A percentile compares a stretch with the other conserved stretches of the same genome.
Conservation (phyloP, 345 rosid genomes). For the Syzygium grande region DNA sequence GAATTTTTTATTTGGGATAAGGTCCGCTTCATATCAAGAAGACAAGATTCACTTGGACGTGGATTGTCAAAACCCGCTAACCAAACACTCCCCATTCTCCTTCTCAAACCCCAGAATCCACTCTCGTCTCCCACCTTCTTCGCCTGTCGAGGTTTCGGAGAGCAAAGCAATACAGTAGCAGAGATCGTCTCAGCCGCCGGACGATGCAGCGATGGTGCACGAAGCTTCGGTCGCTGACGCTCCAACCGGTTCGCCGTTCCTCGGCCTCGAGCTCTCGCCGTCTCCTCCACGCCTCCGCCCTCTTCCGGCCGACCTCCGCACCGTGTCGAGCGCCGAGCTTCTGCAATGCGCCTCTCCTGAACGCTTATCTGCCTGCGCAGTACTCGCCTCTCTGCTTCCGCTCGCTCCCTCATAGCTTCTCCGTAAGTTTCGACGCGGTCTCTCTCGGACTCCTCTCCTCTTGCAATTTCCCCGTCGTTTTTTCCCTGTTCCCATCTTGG, state of each 20-base stretch:
- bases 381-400: constrained; percentile 7
- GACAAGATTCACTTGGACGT: background rate
- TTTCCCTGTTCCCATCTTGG: background rate
- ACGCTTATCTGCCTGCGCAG: background rate
- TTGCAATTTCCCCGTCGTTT: background rate
- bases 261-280: constrained; percentile 31
- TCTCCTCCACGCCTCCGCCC: constrained; percentile 2
- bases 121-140: background rate
- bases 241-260: constrained; percentile 6
- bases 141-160: background rate
- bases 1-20: no score
- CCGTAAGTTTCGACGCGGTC: background rate
- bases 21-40: no score
- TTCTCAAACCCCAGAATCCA: background rate
- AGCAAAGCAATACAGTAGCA: background rate
- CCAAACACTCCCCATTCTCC: background rate
- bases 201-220: constrained; percentile 66
- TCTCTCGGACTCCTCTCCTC: background rate
- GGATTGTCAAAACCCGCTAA: background rate
- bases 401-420: constrained; percentile 13
- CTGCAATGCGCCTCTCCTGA: constrained; percentile 8
- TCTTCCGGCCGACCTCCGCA: background rate
- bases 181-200: background rate
- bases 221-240: constrained; percentile 43
- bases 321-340: constrained; percentile 8